These are phyloP conservation scores for Penicillium canariense DNA, from an alignment of 495 filamentous ascomycete genomes.

Conservation along the genomic window DNA sequence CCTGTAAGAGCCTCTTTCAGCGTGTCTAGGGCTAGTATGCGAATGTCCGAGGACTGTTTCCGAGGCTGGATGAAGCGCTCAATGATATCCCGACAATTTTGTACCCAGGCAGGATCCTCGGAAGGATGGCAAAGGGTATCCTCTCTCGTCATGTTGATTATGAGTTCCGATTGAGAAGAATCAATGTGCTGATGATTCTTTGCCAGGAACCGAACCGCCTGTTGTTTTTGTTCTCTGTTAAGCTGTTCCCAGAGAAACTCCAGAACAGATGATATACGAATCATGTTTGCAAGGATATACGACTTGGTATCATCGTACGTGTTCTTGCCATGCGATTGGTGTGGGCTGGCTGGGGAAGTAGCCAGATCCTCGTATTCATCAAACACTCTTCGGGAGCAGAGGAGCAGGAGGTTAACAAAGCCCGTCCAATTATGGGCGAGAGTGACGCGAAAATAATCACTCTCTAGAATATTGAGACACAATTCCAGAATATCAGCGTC, in stretches of 20 bases:
- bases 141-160: constrained; percentile 38
- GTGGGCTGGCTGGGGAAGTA: constrained; percentile 20
- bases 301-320: constrained; percentile 38
- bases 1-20: constrained; percentile 65
- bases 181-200: constrained; percentile 40
- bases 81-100: constrained; percentile 59
- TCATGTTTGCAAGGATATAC: constrained; percentile 39
- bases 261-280: constrained; percentile 38
- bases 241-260: constrained; percentile 45
- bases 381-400: constrained; percentile 62
- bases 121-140: constrained; percentile 62
- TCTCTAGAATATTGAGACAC: constrained; percentile 43
- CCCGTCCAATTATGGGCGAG: constrained; percentile 35
- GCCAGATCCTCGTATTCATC: constrained; percentile 26
- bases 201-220: constrained; percentile 38
- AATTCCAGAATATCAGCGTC: constrained; percentile 56
- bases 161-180: constrained; percentile 42
- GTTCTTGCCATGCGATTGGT: constrained; percentile 21
- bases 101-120: constrained; percentile 64
- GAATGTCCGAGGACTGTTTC: constrained; percentile 61
- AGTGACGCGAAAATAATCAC: constrained; percentile 33
- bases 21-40: constrained; percentile 63
- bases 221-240: constrained; percentile 36
- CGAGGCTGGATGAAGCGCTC: constrained; percentile 64
- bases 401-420: constrained; percentile 50